phyloP scores from a whole-genome alignment of 768 basidiomycete genomes.

The Plicaturopsis crispa region DNA sequence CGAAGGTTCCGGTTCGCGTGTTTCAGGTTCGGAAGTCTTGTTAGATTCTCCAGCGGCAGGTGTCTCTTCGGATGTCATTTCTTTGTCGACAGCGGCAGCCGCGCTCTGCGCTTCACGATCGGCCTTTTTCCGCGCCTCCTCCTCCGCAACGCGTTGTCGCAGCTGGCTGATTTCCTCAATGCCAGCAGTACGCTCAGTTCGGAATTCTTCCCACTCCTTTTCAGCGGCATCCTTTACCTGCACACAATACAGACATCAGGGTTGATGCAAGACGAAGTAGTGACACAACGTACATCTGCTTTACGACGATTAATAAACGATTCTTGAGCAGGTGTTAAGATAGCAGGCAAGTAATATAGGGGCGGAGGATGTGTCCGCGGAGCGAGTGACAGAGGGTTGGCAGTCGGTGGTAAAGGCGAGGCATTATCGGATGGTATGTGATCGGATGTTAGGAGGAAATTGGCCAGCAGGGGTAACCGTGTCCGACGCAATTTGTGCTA shows the following conservation, averaged over 20 bases:
- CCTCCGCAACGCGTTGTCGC: conserved; percentile 58
- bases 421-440: conserved; percentile 35
- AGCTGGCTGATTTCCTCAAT: conserved; percentile 57
- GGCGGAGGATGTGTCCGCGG: conserved; percentile 69
- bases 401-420: conserved; percentile 16
- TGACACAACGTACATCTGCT: conserved; percentile 40
- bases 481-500: conserved; percentile 70
- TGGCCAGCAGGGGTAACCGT: conserved; percentile 64
- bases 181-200: conserved; percentile 47
- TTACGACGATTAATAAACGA: conserved; percentile 55
- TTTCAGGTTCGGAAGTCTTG: conserved; percentile 1
- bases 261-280: neutral
- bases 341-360: conserved; percentile 67
- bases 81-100: conserved; percentile 21
- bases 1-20: conserved; percentile 3
- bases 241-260: conserved; percentile 2
- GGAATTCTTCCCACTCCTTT: conserved; percentile 63
- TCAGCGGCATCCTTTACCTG: conserved; percentile 58
- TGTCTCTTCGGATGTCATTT: conserved; percentile 12
- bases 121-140: conserved; percentile 45
- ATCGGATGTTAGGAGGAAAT: conserved; percentile 74
- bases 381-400: conserved; percentile 35
- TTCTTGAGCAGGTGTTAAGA: conserved; percentile 64
- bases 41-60: conserved; percentile 17
- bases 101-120: conserved; percentile 19